These are phyloP conservation scores for Mucuna pruriens DNA, from an alignment of 306 rosid species.

Conservation along the genomic window DNA sequence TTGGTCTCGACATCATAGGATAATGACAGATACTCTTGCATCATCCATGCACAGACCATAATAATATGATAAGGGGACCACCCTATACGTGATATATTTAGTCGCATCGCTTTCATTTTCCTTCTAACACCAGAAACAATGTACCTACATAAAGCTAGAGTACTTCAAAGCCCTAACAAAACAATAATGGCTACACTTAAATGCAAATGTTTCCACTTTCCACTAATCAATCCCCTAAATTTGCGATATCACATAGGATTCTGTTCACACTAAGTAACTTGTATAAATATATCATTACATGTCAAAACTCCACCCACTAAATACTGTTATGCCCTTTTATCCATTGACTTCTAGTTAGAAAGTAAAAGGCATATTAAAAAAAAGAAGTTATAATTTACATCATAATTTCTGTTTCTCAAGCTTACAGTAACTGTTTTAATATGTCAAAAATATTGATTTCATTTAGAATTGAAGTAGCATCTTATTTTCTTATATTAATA, in stretches of 20 bases:
- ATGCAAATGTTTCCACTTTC: conserved; percentile 9
- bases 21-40: neutral
- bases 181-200: conserved; percentile 13
- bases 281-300: neutral
- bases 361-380: neutral
- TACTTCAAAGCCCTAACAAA: neutral
- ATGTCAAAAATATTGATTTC: too few relatives aligned
- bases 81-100: neutral
- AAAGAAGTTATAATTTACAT: neutral
- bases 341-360: neutral
- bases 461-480: too few relatives aligned
- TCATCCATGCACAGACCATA: neutral
- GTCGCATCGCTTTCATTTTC: neutral
- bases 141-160: neutral
- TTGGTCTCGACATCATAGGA: neutral
- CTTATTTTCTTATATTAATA: too few relatives aligned
- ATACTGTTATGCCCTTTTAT: neutral
- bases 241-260: neutral
- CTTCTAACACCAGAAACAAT: neutral
- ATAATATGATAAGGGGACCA: conserved; percentile 12
- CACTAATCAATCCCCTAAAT: conserved; percentile 7
- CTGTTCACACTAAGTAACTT: neutral
- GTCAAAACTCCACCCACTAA: neutral
- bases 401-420: neutral
- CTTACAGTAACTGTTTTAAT: too few relatives aligned